Percentiles rank a stretch among this genome's conserved stretches.
These are phyloP conservation scores for Jackrogersella minutella DNA, from an alignment of 495 filamentous ascomycete genomes.

Conservation along the genomic window DNA sequence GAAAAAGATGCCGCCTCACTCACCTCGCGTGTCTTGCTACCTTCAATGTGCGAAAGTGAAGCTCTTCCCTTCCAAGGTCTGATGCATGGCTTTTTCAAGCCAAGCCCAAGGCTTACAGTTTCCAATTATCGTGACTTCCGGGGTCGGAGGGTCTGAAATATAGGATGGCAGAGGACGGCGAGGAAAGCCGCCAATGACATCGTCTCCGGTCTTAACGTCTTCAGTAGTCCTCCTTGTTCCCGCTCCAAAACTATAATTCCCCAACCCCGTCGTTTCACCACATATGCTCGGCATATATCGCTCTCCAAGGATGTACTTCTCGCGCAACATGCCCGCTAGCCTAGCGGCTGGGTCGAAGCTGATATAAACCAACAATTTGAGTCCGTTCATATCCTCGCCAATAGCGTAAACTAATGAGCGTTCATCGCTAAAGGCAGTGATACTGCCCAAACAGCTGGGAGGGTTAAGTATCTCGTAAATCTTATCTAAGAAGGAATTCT, in stretches of 20 bases:
- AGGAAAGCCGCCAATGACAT: conserved; percentile 1
- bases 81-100: conserved; percentile 39
- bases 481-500: conserved; percentile 47
- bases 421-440: conserved; percentile 67
- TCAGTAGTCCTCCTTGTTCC: neutral
- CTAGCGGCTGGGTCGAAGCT: conserved; percentile 66
- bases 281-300: conserved; percentile 4
- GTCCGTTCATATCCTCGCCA: conserved; percentile 48
- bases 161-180: conserved; percentile 16
- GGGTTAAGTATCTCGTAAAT: conserved; percentile 67
- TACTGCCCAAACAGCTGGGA: conserved; percentile 52
- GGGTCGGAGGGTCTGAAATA: conserved; percentile 7
- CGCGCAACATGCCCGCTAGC: conserved; percentile 49
- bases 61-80: conserved; percentile 12
- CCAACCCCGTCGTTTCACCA: neutral
- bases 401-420: conserved; percentile 66
- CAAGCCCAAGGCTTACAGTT: conserved; percentile 27
- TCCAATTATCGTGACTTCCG: neutral
- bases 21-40: neutral
- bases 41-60: conserved; percentile 36
- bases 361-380: conserved; percentile 64
- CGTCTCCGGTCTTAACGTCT: neutral
- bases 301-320: conserved; percentile 41
- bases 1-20: conserved; percentile 3
- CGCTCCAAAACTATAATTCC: neutral